These are phyloP conservation scores for Diaporthe sp. DNA, from an alignment of 2,329 filamentous ascomycete genomes.

Conservation along the genomic window DNA sequence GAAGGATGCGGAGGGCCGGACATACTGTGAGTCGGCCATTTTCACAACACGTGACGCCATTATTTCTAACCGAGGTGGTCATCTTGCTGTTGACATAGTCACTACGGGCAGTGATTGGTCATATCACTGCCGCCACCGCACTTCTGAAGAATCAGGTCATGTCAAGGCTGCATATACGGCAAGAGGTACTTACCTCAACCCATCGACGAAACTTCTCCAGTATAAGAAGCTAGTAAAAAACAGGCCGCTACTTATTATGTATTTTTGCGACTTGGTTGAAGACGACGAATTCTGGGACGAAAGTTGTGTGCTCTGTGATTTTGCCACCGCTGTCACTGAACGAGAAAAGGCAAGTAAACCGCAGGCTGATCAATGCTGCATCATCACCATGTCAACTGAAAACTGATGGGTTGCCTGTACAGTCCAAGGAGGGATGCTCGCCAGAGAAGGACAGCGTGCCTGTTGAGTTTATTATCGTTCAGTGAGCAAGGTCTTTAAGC, in stretches of 20 bases:
- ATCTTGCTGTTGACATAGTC: neutral
- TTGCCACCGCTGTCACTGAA: neutral
- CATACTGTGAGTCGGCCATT: conserved; percentile 1
- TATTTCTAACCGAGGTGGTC: neutral
- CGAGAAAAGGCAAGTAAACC: neutral
- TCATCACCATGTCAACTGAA: neutral
- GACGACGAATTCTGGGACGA: conserved; percentile 11
- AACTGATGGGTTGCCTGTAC: neutral
- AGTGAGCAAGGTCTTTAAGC: neutral
- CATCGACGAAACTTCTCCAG: neutral
- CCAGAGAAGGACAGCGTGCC: neutral
- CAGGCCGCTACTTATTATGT: neutral
- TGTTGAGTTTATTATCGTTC: neutral
- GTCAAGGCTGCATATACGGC: neutral
- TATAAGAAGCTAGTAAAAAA: neutral
- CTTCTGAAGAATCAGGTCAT: neutral
- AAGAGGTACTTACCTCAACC: neutral
- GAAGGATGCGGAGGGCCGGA: neutral
- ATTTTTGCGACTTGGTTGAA: neutral
- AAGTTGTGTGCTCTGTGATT: neutral
- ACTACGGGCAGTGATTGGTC: neutral
- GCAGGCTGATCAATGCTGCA: neutral
- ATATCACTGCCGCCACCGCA: neutral
- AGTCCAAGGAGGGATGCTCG: neutral
- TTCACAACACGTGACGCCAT: too few species aligned